These are phyloP conservation scores for Hypoxylon sp. DNA, from an alignment of 2,329 filamentous ascomycete genomes.

Conservation along the genomic window DNA sequence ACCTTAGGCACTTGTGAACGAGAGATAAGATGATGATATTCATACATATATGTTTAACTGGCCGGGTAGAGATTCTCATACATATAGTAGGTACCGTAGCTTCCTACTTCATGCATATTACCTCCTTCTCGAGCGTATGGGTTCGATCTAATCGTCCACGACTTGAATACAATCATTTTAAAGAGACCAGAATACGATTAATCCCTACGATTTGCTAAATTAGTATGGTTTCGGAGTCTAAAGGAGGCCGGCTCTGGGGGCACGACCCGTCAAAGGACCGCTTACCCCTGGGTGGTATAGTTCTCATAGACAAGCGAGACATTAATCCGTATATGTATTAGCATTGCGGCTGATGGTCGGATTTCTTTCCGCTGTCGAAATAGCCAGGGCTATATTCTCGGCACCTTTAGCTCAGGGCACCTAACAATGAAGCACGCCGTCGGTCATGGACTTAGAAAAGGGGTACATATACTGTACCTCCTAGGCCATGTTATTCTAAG, in stretches of 20 bases:
- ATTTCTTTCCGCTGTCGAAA: conserved; percentile 12
- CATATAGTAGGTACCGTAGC: not conserved
- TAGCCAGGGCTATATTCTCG: conserved; percentile 1
- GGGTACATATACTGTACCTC: not conserved
- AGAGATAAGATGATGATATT: not conserved
- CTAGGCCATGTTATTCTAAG: not conserved
- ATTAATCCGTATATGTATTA: conserved; percentile 17
- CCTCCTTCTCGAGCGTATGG: not conserved
- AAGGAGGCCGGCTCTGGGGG: not conserved
- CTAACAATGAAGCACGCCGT: not conserved
- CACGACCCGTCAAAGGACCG: not conserved
- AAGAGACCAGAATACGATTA: not conserved
- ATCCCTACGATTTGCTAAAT: conserved; percentile 1
- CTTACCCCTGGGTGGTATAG: conserved; percentile 21
- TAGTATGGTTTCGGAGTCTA: conserved; percentile 7
- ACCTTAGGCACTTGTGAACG: not conserved
- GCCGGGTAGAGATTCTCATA: not conserved
- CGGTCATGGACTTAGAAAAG: not conserved
- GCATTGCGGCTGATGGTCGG: conserved; percentile 23
- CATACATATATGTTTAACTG: not conserved
- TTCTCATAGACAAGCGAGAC: conserved; percentile 7
- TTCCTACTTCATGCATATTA: not conserved
- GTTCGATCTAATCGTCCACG: not conserved
- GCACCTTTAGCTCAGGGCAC: conserved; percentile 7
- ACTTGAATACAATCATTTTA: not conserved